These are phyloP conservation scores for Tetracladium maxilliforme DNA, from an alignment of 2,329 filamentous ascomycete genomes.

Conservation along the genomic window DNA sequence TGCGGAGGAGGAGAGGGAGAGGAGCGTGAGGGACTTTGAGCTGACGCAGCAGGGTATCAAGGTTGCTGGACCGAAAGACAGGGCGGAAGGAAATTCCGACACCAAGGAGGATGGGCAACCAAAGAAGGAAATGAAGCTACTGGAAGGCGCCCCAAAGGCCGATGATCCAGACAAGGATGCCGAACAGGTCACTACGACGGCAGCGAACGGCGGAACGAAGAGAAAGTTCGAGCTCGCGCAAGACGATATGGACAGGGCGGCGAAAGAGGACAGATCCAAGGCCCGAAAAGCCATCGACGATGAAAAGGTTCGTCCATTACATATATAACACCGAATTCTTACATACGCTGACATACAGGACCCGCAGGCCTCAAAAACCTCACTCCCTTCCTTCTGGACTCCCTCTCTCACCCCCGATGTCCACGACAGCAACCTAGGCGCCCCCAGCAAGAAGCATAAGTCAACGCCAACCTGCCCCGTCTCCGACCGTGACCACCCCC, in stretches of 20 bases:
- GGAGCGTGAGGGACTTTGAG: constrained; percentile 73
- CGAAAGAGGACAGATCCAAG: constrained; percentile 52
- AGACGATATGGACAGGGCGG: constrained; percentile 58
- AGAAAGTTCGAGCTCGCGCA: constrained; percentile 73
- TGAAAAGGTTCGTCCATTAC: constrained; percentile 41
- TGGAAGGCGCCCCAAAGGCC: too few species aligned
- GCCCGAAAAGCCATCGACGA: constrained; percentile 56
- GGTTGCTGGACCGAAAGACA: constrained; percentile 9
- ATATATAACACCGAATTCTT: constrained; percentile 3
- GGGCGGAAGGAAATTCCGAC: constrained; percentile 18
- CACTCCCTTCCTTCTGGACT: constrained; percentile 83
- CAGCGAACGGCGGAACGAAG: constrained; percentile 33
- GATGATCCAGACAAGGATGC: constrained; percentile 12
- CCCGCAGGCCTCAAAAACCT: constrained; percentile 46
- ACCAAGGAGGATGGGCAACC: constrained; percentile 25
- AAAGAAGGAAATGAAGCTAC: constrained; percentile 20
- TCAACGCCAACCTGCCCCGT: constrained; percentile 62
- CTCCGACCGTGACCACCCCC: constrained; percentile 48
- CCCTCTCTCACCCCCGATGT: constrained; percentile 65
- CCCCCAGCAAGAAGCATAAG: constrained; percentile 47
- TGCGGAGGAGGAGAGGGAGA: constrained; percentile 54
- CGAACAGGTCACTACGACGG: constrained; percentile 10
- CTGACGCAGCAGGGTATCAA: constrained; percentile 62
- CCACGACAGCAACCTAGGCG: constrained; percentile 40
- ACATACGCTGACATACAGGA: constrained; percentile 4